Conservation (phyloP, 805 yeast species). For the Ogataea glucozyma region DNA sequence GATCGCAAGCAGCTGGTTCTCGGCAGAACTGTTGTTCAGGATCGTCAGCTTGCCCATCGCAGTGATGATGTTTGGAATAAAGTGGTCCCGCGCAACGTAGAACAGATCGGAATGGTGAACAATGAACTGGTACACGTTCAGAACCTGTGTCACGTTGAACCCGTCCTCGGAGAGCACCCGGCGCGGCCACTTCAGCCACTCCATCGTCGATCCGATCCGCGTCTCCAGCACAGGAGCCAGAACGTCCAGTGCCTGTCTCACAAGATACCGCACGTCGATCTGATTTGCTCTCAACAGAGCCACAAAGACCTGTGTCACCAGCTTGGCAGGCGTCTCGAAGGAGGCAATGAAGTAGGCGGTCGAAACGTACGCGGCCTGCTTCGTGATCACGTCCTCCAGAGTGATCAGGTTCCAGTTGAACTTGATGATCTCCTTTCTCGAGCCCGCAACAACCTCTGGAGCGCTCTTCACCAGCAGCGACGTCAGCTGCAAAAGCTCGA, state of each 20-base stretch:
- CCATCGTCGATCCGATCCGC: constrained; percentile 59
- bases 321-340: constrained; percentile 84
- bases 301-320: constrained; percentile 90
- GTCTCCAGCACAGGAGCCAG: constrained; percentile 84
- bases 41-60: constrained; percentile 91
- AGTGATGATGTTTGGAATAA: constrained; percentile 82
- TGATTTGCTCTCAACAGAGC: constrained; percentile 85
- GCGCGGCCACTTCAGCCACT: constrained; percentile 95
- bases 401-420: constrained; percentile 94
- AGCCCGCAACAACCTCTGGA: constrained; percentile 56
- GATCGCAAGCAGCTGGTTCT: constrained; percentile 82
- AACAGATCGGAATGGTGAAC: constrained; percentile 84
- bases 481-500: constrained; percentile 79
- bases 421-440: constrained; percentile 82
- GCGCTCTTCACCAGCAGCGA: constrained; percentile 72
- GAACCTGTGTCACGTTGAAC: constrained; percentile 79
- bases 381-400: constrained; percentile 82
- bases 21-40: constrained; percentile 71
- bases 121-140: constrained; percentile 85
- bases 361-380: constrained; percentile 89
- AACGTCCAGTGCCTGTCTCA: constrained; percentile 82
- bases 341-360: constrained; percentile 84
- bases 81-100: constrained; percentile 83
- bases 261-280: constrained; percentile 78
- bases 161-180: constrained; percentile 90